Evolutionary conservation across 352 stramenopile genomes (phyloP).

Genomic region (Phytophthora macrochlamydospora): DNA sequence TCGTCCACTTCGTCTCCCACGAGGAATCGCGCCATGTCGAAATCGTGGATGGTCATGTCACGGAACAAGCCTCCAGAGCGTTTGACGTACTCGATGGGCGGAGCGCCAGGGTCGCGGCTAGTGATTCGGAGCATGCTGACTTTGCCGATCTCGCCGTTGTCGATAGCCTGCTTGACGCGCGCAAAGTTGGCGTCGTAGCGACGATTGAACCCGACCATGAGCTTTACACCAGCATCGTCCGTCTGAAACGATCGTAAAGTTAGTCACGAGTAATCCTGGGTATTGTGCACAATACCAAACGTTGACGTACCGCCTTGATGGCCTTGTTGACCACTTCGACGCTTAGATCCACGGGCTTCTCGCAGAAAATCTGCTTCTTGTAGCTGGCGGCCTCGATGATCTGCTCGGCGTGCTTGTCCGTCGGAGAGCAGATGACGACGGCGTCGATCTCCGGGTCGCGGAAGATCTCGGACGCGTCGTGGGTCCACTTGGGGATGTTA

Average conservation of each 20-base stretch:
- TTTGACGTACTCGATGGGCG: slow-evolving; percentile 57
- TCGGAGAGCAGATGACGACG: slow-evolving; percentile 96
- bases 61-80: slow-evolving; percentile 91
- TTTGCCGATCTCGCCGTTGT: slow-evolving; percentile 88
- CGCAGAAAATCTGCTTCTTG: slow-evolving; percentile 95
- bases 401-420: slow-evolving; percentile 93
- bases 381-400: slow-evolving; percentile 92
- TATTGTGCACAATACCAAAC: not conserved
- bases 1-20: slow-evolving; percentile 74
- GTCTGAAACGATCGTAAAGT: slow-evolving; percentile 6
- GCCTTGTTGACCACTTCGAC: slow-evolving; percentile 60
- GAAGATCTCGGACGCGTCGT: slow-evolving; percentile 90
- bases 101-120: slow-evolving; percentile 55
- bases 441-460: slow-evolving; percentile 92
- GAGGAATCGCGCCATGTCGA: slow-evolving; percentile 95
- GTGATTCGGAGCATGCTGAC: slow-evolving; percentile 87
- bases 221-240: slow-evolving; percentile 80
- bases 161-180: slow-evolving; percentile 85
- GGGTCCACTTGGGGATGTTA: slow-evolving; percentile 61
- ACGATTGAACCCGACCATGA: slow-evolving; percentile 95
- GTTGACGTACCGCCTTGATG: slow-evolving; percentile 32
- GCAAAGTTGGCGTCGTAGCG: slow-evolving; percentile 95
- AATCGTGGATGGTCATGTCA: slow-evolving; percentile 97
- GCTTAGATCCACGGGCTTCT: slow-evolving; percentile 94
- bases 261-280: too few species aligned